These are phyloP conservation scores for Nitzschia putrida DNA, from an alignment of 108 stramenopile species.

Conservation along the genomic window DNA sequence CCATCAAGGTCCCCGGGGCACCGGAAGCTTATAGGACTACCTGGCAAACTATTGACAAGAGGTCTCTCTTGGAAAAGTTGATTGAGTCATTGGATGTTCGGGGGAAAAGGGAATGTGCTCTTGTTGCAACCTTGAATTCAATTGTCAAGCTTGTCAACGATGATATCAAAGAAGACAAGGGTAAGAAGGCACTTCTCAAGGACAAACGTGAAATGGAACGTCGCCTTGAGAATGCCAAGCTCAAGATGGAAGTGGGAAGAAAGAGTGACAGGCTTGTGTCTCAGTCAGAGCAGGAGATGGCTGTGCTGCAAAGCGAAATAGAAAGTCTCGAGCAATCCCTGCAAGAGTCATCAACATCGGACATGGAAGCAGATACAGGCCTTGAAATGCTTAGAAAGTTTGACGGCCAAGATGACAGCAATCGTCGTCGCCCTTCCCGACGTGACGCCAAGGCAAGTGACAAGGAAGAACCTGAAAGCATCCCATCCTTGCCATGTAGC, in stretches of 20 bases:
- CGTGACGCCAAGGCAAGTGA: slow-evolving; percentile 14
- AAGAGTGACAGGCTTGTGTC: slow-evolving; percentile 71
- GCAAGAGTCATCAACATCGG: slow-evolving; percentile 35
- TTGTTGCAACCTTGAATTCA: slow-evolving; percentile 47
- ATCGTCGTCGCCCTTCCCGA: slow-evolving; percentile 20
- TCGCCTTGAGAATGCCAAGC: slow-evolving; percentile 59
- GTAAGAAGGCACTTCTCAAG: slow-evolving; percentile 33
- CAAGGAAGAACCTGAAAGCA: slow-evolving; percentile 13
- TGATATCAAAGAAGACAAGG: slow-evolving; percentile 60
- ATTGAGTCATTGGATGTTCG: slow-evolving; percentile 67
- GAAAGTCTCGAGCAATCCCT: slow-evolving; percentile 32
- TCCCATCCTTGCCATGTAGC: slow-evolving; percentile 32
- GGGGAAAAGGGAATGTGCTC: slow-evolving; percentile 69
- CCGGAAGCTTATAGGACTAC: slow-evolving; percentile 47
- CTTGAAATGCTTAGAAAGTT: slow-evolving; percentile 53
- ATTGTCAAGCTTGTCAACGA: slow-evolving; percentile 60
- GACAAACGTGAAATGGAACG: slow-evolving; percentile 64
- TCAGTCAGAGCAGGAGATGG: slow-evolving; percentile 62
- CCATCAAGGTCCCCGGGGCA: slow-evolving; percentile 42
- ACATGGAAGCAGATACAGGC: slow-evolving; percentile 64
- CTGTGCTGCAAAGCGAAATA: slow-evolving; percentile 50
- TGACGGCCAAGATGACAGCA: slow-evolving; percentile 36
- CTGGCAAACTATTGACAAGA: slow-evolving; percentile 78
- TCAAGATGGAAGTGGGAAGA: slow-evolving; percentile 40
- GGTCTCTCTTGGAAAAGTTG: slow-evolving; percentile 66